These are phyloP conservation scores for Panaeolus cyanescens DNA, from an alignment of 768 basidiomycete species.

Conservation along the genomic window DNA sequence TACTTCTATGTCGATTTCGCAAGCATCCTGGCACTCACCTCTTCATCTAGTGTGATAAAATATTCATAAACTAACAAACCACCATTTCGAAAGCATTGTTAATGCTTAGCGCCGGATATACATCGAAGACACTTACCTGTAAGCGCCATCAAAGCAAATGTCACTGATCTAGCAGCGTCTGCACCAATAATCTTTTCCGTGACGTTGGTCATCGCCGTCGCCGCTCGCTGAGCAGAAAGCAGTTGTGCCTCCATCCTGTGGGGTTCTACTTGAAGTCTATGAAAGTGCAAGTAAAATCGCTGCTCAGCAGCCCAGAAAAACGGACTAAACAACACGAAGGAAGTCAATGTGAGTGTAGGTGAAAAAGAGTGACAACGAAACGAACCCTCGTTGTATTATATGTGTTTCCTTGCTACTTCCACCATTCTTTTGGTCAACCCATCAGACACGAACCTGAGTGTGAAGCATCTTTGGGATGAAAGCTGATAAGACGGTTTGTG, in stretches of 20 bases:
- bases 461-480: neutral
- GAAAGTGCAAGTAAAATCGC: neutral
- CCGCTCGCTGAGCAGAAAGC: neutral
- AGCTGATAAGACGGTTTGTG: neutral
- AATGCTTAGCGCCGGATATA: too few species aligned
- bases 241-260: neutral
- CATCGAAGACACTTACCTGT: conserved; percentile 8
- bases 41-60: conserved; percentile 38
- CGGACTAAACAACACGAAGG: neutral
- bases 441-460: neutral
- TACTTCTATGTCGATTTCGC: neutral
- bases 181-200: conserved; percentile 19
- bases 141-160: conserved; percentile 13
- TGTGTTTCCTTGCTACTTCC: too few species aligned
- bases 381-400: too few species aligned
- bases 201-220: neutral
- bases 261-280: neutral
- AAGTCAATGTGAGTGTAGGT: too few species aligned
- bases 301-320: neutral
- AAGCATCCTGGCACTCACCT: conserved; percentile 23
- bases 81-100: neutral
- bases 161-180: conserved; percentile 4
- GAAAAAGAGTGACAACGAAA: too few species aligned
- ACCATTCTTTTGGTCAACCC: too few species aligned
- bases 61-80: conserved; percentile 29